phyloP scores from a whole-genome alignment of 78 protist genomes.

The Pelomyxa schiedti region DNA sequence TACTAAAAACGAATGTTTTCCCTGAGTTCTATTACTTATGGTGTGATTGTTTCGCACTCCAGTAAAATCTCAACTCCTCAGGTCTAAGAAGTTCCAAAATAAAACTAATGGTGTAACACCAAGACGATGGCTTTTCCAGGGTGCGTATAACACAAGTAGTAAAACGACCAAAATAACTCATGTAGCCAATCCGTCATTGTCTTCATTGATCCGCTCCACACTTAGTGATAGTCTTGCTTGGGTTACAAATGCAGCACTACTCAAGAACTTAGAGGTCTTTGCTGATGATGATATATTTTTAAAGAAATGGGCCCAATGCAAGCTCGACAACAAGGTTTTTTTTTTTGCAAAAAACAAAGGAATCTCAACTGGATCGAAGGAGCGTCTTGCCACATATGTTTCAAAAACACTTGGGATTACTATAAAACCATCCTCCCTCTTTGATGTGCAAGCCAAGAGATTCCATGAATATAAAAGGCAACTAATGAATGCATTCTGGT shows the following conservation, averaged over 20 bases:
- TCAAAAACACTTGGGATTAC: conserved; percentile 29
- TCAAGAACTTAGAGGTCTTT: conserved; percentile 25
- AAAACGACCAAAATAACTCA: too few species aligned
- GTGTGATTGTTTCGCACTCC: too few species aligned
- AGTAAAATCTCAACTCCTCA: too few species aligned
- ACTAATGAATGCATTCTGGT: conserved; percentile 62
- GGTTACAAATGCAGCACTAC: conserved; percentile 53
- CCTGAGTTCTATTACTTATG: conserved; percentile 63
- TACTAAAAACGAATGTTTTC: conserved; percentile 69
- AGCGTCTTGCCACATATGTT: conserved; percentile 58
- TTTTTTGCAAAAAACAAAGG: too few species aligned
- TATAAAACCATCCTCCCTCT: conserved; percentile 60
- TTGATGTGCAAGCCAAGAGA: conserved; percentile 86
- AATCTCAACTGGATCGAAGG: too few species aligned
- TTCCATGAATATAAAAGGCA: conserved; percentile 97
- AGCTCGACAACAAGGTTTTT: too few species aligned
- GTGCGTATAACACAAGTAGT: too few species aligned
- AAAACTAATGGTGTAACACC: conserved; percentile 96
- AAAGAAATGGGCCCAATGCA: conserved; percentile 43
- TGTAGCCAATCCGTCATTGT: too few species aligned
- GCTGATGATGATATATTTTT: conserved; percentile 56
- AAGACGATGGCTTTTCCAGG: conserved; percentile 95
- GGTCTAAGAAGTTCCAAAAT: conserved; percentile 79
- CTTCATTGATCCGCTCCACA: too few species aligned
- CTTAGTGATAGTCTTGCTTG: conserved; percentile 58